Evolutionary conservation across 2,329 filamentous ascomycete genomes (phyloP).

Genomic region (Penicillium sp.): DNA sequence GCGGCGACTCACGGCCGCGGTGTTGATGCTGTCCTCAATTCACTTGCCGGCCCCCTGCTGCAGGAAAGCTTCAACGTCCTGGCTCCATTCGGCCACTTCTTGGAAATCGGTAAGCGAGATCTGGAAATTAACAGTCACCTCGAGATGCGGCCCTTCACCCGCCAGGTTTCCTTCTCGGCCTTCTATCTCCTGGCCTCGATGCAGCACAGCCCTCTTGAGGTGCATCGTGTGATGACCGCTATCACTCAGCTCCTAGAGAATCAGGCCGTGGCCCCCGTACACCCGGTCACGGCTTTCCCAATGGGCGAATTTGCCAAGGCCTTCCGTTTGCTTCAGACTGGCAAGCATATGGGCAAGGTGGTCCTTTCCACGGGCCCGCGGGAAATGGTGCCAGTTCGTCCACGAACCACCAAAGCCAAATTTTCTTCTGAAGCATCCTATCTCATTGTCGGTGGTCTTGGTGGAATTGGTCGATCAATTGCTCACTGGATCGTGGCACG

Average conservation of each 20-base stretch:
- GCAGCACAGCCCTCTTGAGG: background rate
- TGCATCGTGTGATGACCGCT: constrained; percentile 2
- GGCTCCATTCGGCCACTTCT: constrained; percentile 12
- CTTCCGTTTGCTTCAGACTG: constrained; percentile 35
- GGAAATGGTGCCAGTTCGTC: constrained; percentile 1
- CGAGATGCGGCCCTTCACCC: constrained; percentile 22
- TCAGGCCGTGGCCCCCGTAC: constrained; percentile 32
- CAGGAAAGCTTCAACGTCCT: constrained; percentile 16
- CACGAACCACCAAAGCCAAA: background rate
- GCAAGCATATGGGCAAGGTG: constrained; percentile 25
- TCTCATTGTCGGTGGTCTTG: constrained; percentile 32
- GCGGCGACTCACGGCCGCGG: background rate
- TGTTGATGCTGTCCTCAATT: background rate
- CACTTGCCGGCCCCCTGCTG: background rate
- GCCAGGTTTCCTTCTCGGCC: constrained; percentile 8
- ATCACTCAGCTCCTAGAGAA: constrained; percentile 10
- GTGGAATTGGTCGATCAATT: constrained; percentile 30
- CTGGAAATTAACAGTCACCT: constrained; percentile 15
- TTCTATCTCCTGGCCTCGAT: constrained; percentile 11
- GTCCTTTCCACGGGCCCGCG: background rate
- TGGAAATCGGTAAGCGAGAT: constrained; percentile 14
- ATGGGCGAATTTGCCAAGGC: constrained; percentile 29
- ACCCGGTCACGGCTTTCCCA: constrained; percentile 1
- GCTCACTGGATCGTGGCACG: constrained; percentile 49
- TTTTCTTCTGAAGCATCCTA: constrained; percentile 22